A percentile compares a stretch with the other conserved stretches of the same genome.
Evolutionary conservation across 2,329 filamentous ascomycete genomes (phyloP).

Genomic region (Blastomyces percursus): DNA sequence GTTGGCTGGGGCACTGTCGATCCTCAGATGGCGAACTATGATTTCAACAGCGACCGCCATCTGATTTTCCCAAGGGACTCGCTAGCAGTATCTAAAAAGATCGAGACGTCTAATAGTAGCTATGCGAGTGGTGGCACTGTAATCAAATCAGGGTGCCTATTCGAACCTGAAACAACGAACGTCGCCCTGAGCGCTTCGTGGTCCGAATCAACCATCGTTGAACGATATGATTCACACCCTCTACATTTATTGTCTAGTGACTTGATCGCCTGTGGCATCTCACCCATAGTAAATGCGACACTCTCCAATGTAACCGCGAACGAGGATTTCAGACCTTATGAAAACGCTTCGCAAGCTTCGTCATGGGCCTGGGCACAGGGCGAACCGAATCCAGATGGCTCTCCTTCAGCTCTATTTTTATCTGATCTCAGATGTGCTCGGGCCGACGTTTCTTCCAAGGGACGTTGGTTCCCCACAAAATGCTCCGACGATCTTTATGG

Average conservation of each 20-base stretch:
- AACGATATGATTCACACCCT: slow-evolving; percentile 19
- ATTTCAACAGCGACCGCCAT: slow-evolving; percentile 41
- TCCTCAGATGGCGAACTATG: slow-evolving; percentile 46
- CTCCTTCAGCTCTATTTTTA: slow-evolving; percentile 13
- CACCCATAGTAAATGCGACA: slow-evolving; percentile 47
- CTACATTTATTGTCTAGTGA: slow-evolving; percentile 29
- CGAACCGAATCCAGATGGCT: slow-evolving; percentile 36
- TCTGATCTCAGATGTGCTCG: slow-evolving; percentile 45
- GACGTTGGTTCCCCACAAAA: slow-evolving; percentile 49
- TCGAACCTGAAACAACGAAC: slow-evolving; percentile 31
- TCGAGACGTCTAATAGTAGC: slow-evolving; percentile 21
- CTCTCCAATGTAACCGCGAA: slow-evolving; percentile 43
- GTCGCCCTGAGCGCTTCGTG: slow-evolving; percentile 45
- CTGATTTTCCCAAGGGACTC: slow-evolving; percentile 43
- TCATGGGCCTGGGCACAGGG: slow-evolving; percentile 51
- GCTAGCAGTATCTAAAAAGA: slow-evolving; percentile 29
- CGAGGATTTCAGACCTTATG: slow-evolving; percentile 36
- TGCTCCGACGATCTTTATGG: slow-evolving; percentile 43
- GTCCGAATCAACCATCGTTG: slow-evolving; percentile 31
- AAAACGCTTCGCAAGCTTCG: slow-evolving; percentile 39
- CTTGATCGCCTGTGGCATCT: slow-evolving; percentile 49
- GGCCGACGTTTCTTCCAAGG: slow-evolving; percentile 38
- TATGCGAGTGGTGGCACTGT: slow-evolving; percentile 28
- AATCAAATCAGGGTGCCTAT: slow-evolving; percentile 45
- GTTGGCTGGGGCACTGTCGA: slow-evolving; percentile 47